Conservation (phyloP, 164 flowering plant genomes). For the Vitis riparia region DNA sequence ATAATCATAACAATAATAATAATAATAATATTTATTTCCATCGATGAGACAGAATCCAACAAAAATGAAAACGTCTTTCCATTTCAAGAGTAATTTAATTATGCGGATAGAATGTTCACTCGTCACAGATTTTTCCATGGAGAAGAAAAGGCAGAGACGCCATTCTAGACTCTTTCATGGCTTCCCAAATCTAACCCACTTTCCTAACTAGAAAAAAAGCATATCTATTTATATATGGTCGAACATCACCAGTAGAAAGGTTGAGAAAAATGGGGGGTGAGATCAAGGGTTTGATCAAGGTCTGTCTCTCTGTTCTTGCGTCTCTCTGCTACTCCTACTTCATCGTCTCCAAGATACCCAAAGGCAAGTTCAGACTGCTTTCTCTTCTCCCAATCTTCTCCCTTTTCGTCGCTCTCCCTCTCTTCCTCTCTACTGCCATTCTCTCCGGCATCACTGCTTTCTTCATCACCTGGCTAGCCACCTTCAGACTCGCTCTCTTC, state of each 20-base stretch:
- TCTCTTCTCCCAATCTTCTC: constrained; percentile 31
- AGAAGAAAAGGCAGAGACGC: no score
- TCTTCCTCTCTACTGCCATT: constrained; percentile 14
- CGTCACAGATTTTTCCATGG: no score
- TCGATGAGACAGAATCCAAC: no score
- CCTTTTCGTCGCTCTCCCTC: constrained; percentile 32
- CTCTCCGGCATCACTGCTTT: constrained; percentile 20
- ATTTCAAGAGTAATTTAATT: no score
- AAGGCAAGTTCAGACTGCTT: constrained; percentile 26
- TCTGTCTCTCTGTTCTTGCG: constrained; percentile 18
- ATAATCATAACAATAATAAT: no score
- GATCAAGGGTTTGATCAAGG: constrained; percentile 21
- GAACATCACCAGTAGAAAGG: background rate
- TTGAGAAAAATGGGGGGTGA: constrained; percentile 22
- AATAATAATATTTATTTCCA: no score
- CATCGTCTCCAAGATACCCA: constrained; percentile 17
- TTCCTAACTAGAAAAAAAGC: no score
- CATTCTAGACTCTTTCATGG: no score
- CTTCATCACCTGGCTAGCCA: constrained; percentile 37
- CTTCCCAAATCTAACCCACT: no score
- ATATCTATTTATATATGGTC: no score
- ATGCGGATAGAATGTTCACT: no score
- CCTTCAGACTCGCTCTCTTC: constrained; percentile 45
- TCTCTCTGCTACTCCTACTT: constrained; percentile 34
- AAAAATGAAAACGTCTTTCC: no score